A percentile compares a stretch with the other conserved stretches of the same genome.
Evolutionary conservation across 306 rosid genomes (phyloP).

Genomic region (Cucurbita maxima): DNA sequence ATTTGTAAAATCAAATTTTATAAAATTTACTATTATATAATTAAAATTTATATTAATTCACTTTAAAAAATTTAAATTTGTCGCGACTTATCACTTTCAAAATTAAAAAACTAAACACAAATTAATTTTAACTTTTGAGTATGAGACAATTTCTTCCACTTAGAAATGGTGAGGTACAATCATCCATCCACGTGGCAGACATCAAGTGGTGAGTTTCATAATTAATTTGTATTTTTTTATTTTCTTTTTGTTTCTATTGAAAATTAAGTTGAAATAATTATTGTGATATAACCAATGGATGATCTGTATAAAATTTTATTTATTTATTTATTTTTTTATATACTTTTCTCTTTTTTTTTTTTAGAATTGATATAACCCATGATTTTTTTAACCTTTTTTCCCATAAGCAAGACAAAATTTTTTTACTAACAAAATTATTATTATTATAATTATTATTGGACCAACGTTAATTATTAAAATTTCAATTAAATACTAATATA

Average conservation of each 20-base stretch:
- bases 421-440: not conserved
- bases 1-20: too few species aligned
- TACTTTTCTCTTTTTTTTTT: not conserved
- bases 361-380: not conserved
- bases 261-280: not conserved
- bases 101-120: too few species aligned
- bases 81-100: too few species aligned
- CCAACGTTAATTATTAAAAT: not conserved
- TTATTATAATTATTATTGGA: too few species aligned
- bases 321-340: too few species aligned
- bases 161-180: not conserved
- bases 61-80: too few species aligned
- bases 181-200: not conserved
- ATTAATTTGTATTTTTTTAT: not conserved
- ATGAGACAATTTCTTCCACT: not conserved
- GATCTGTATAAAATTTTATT: not conserved
- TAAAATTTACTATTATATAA: too few species aligned
- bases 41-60: too few species aligned
- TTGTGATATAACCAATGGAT: conserved; percentile 2
- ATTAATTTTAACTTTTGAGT: too few species aligned
- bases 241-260: not conserved
- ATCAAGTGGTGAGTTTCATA: not conserved
- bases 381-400: too few species aligned
- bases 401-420: not conserved
- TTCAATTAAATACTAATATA: not conserved